phyloP scores from a whole-genome alignment of 352 stramenopile species.

The Vaucheria bursata region DNA sequence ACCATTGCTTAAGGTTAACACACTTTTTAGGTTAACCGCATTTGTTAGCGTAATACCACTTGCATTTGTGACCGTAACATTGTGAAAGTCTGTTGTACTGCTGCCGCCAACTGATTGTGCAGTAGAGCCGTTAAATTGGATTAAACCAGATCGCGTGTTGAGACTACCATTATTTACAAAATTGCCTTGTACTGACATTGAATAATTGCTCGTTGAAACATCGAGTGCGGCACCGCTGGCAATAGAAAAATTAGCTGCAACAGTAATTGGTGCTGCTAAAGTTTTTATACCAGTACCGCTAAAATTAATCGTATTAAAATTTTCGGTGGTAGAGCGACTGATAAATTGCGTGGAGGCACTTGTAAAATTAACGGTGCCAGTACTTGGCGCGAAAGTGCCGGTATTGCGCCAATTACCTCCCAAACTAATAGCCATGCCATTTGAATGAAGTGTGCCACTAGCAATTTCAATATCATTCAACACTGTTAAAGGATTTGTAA shows the following conservation, averaged over 20 bases:
- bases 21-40: too few relatives aligned
- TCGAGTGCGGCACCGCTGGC: not conserved
- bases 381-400: not conserved
- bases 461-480: not conserved
- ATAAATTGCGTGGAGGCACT: not conserved
- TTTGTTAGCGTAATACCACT: too few relatives aligned
- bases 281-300: too few relatives aligned
- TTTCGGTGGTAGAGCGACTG: not conserved
- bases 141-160: too few relatives aligned
- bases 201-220: not conserved
- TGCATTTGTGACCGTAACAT: too few relatives aligned
- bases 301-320: too few relatives aligned
- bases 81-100: too few relatives aligned
- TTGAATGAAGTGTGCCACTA: not conserved
- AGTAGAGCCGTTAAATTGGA: too few relatives aligned
- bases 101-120: too few relatives aligned
- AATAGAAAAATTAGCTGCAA: not conserved
- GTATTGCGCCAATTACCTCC: not conserved
- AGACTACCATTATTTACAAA: too few relatives aligned
- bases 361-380: not conserved
- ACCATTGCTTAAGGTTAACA: too few relatives aligned
- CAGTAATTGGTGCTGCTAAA: not conserved
- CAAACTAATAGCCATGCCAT: not conserved
- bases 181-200: too few relatives aligned
- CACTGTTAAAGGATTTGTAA: not conserved